Base-by-base conservation (phyloP, 2,329 filamentous ascomycete genomes). In the Neophaeococcomyces mojaviensis region DNA sequence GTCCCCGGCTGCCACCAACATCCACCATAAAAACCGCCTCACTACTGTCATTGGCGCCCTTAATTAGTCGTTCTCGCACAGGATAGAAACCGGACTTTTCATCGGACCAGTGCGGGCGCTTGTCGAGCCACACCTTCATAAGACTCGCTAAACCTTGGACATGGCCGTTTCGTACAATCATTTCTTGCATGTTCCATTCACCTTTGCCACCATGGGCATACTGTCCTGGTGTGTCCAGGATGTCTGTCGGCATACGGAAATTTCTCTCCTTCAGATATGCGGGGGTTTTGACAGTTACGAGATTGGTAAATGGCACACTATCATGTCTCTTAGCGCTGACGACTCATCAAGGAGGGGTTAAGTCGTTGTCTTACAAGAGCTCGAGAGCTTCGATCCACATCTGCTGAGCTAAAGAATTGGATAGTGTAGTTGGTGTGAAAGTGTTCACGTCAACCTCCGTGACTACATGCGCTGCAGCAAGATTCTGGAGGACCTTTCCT, bases 41-140 rank as follows among this genome's bases (percentile, higher is more conserved):
- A 0, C 51, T 36, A 2, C 47, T 51, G 0, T 56, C 39, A 1
- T 49, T 30, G 9, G 38, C 43, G 26, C 52, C 55, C 1, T 58
- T 47, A 7, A 61, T 44, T 24, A 59, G 47, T 28, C 33, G 41
- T 4, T 52, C 31, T 33, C 33, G 34, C 1, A 62, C 57, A 5
- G 59, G 54, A 37, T 58, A 63, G 48, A 44, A 72, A 18, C 39
- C 39, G 19, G 26, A 13, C 35, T 53, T 55, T 2, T 47, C 44
- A 30, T 61, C 60, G 51, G 60, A 61, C 60, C 60, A 63, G 41
- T 58, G 58, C 8, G 57, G 54, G 13, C 57, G 56, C 1, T 56
- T 59, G 20, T 60, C 51, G 35, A 52, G 54, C 49, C 59, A 61
- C 4, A 48, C 54, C 34, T 58, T 45, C 49, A 47, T 56, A 32